These are phyloP conservation scores for Rhodomyrtus psidioides DNA, from an alignment of 441 rosid species.

Conservation along the genomic window DNA sequence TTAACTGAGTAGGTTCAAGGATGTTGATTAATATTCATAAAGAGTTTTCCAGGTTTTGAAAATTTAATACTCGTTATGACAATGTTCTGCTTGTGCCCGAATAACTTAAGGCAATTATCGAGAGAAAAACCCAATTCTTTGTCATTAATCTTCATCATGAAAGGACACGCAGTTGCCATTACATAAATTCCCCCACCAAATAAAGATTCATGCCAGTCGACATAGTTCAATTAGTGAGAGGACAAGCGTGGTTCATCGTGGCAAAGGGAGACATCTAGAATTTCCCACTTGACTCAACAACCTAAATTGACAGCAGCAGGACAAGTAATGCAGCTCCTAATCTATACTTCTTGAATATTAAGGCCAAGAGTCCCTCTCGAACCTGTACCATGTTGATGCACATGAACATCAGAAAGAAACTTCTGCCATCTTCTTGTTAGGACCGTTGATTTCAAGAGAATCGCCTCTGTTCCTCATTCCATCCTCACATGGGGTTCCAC, in stretches of 20 bases:
- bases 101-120: background rate
- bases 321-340: no score
- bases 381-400: background rate
- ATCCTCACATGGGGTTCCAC: no score
- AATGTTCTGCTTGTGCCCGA: no score
- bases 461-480: background rate
- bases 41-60: background rate
- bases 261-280: no score
- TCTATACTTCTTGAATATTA: no score
- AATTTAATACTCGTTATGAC: background rate
- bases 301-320: no score
- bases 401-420: no score
- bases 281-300: background rate
- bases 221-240: background rate
- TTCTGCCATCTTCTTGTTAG: no score
- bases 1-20: background rate
- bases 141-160: background rate
- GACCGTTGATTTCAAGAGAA: no score
- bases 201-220: background rate
- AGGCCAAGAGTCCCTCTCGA: background rate
- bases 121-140: background rate
- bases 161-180: background rate
- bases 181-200: background rate
- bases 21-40: background rate
- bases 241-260: no score